Conservation (phyloP, 257 asterid genomes). For the Anisodus tanguticus region DNA sequence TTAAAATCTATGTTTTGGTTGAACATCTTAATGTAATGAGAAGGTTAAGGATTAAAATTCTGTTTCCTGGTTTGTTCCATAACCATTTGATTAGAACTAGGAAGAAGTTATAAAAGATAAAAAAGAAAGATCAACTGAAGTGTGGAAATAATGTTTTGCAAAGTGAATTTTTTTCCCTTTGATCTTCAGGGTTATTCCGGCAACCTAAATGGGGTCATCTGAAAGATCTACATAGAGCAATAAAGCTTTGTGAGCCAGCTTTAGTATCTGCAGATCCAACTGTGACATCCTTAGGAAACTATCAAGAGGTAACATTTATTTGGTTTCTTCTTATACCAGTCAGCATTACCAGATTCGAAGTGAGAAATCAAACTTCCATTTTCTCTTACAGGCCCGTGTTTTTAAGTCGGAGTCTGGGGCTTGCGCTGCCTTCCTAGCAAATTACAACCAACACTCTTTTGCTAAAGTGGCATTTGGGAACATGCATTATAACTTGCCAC, state of each 20-base stretch:
- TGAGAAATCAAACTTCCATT: background rate
- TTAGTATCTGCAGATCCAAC: constrained; percentile 72
- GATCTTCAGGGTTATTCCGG: constrained; percentile 63
- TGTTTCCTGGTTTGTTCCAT: background rate
- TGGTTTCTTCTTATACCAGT: constrained; percentile 30
- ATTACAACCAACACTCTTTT: constrained; percentile 67
- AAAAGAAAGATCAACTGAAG: background rate
- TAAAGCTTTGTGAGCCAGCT: constrained; percentile 96
- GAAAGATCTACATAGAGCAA: constrained; percentile 95
- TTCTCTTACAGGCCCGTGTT: constrained; percentile 73
- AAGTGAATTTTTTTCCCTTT: background rate
- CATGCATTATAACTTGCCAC: constrained; percentile 85
- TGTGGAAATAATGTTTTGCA: constrained; percentile 13
- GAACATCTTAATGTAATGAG: constrained; percentile 1
- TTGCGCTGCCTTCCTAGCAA: constrained; percentile 95
- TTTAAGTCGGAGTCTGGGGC: constrained; percentile 68
- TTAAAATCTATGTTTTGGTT: background rate
- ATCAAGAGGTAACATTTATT: constrained; percentile 73
- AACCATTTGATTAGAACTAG: constrained; percentile 21
- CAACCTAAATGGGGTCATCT: constrained; percentile 99
- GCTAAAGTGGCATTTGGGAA: constrained; percentile 75
- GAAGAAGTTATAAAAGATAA: background rate
- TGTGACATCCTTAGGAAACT: constrained; percentile 79
- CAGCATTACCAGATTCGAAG: constrained; percentile 14
- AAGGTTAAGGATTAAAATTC: constrained; percentile 1